These are phyloP conservation scores for Leersia perrieri DNA, from an alignment of 176 grass and related monocot species.

Conservation along the genomic window DNA sequence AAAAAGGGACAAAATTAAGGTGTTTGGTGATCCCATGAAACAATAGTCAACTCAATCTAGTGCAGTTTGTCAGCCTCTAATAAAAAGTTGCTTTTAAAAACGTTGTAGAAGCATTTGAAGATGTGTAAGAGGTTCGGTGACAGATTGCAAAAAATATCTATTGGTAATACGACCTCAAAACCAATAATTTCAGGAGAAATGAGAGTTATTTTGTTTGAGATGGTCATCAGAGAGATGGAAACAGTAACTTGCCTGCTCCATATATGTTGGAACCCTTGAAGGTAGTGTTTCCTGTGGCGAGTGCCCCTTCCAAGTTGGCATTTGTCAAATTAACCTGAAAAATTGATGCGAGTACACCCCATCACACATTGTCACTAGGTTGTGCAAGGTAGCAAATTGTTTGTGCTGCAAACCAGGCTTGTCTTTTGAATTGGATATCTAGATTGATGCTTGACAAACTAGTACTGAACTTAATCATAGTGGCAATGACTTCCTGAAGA, in stretches of 20 bases:
- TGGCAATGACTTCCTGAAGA: background rate
- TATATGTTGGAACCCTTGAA: slow-evolving; percentile 66
- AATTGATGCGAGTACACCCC: background rate
- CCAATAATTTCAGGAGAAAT: background rate
- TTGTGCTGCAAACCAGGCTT: background rate
- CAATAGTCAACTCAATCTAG: background rate
- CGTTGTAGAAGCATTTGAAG: background rate
- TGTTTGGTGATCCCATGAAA: background rate
- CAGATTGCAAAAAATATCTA: background rate
- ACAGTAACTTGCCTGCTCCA: slow-evolving; percentile 60
- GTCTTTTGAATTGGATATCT: background rate
- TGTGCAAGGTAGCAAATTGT: background rate
- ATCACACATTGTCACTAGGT: background rate
- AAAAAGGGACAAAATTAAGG: background rate
- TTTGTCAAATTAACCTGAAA: slow-evolving; percentile 63
- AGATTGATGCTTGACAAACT: background rate
- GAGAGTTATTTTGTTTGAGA: background rate
- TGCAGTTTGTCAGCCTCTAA: background rate
- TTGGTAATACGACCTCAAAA: too few relatives aligned
- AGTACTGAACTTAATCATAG: too few relatives aligned
- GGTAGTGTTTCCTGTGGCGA: slow-evolving; percentile 75
- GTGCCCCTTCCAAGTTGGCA: slow-evolving; percentile 88
- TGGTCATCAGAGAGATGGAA: background rate
- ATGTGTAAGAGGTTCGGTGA: too few relatives aligned
- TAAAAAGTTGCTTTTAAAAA: background rate